Evolutionary conservation across 1,284 basidiomycete species (phyloP).

Genomic region (Jaminaea rosea): DNA sequence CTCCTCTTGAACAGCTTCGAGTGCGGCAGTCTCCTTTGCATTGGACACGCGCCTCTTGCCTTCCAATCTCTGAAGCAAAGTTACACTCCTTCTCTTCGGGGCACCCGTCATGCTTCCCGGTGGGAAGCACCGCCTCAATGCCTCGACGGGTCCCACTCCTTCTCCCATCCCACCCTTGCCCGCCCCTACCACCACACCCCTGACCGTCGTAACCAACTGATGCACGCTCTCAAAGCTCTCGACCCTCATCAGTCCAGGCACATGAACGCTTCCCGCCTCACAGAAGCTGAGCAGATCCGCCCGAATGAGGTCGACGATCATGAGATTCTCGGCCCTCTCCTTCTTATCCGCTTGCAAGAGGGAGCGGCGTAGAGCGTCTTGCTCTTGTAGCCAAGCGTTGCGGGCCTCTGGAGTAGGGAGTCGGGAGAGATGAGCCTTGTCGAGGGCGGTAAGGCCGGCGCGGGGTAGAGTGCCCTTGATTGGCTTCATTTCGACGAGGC

Average conservation of each 20-base stretch:
- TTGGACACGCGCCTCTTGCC: conserved; percentile 10
- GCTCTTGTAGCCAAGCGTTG: neutral
- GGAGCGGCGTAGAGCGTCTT: conserved; percentile 27
- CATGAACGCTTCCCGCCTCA: conserved; percentile 62
- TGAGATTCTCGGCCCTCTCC: conserved; percentile 92
- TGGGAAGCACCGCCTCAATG: conserved; percentile 58
- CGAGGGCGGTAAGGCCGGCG: conserved; percentile 30
- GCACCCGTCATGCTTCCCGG: conserved; percentile 94
- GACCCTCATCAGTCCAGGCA: conserved; percentile 75
- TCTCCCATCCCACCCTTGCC: conserved; percentile 50
- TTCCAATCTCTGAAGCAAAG: conserved; percentile 77
- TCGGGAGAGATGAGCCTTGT: too few species aligned
- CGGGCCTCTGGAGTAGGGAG: neutral
- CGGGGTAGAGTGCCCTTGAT: conserved; percentile 69
- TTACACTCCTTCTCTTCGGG: conserved; percentile 84
- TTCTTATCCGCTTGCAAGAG: conserved; percentile 67
- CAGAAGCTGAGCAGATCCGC: conserved; percentile 74
- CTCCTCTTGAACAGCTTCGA: too few species aligned
- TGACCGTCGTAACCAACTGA: conserved; percentile 89
- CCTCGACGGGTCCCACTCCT: conserved; percentile 58
- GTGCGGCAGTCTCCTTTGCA: too few species aligned
- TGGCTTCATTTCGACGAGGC: conserved; percentile 71
- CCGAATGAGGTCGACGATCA: conserved; percentile 95
- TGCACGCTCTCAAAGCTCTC: conserved; percentile 93
- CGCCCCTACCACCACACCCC: conserved; percentile 49